Evolutionary conservation across 371 early-diverging fungal species (phyloP).

Genomic region (Actinomortierella ambigua): DNA sequence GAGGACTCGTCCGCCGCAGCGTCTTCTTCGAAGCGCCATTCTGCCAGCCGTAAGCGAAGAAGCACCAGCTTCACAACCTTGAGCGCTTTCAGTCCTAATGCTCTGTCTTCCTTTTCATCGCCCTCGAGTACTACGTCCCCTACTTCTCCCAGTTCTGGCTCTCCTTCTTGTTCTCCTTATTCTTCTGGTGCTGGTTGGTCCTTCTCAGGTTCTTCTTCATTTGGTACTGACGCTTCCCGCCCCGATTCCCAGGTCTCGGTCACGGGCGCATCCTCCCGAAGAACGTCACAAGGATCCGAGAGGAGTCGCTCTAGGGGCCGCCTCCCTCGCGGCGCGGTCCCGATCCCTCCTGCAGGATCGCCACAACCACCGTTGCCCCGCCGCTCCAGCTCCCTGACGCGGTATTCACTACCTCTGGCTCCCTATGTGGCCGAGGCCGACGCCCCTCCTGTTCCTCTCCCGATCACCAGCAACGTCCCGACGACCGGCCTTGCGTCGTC

Average conservation of each 20-base stretch:
- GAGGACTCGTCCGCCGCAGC: background rate
- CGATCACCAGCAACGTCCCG: background rate
- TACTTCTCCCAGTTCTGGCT: constrained; percentile 5
- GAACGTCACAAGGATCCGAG: constrained; percentile 36
- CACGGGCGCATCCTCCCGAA: constrained; percentile 2
- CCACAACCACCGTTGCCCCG: constrained; percentile 39
- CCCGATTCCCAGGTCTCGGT: constrained; percentile 30
- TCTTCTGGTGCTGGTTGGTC: constrained; percentile 17
- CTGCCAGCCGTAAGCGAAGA: constrained; percentile 44
- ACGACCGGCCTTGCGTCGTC: background rate
- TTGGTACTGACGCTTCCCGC: constrained; percentile 15
- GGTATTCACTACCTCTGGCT: constrained; percentile 32
- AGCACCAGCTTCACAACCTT: constrained; percentile 42
- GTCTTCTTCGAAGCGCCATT: constrained; percentile 10
- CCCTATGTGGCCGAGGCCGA: constrained; percentile 24
- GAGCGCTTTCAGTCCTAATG: constrained; percentile 44
- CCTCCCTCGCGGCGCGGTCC: constrained; percentile 15
- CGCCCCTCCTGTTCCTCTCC: constrained; percentile 30
- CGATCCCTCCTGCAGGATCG: constrained; percentile 29
- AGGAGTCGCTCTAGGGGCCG: constrained; percentile 43
- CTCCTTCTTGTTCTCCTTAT: constrained; percentile 34
- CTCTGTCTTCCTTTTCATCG: constrained; percentile 23
- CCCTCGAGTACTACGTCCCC: constrained; percentile 16
- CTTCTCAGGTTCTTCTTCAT: constrained; percentile 15
- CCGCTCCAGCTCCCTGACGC: constrained; percentile 30